phyloP scores from a whole-genome alignment of 163 green algal genomes.

The Chlorella variabilis region DNA sequence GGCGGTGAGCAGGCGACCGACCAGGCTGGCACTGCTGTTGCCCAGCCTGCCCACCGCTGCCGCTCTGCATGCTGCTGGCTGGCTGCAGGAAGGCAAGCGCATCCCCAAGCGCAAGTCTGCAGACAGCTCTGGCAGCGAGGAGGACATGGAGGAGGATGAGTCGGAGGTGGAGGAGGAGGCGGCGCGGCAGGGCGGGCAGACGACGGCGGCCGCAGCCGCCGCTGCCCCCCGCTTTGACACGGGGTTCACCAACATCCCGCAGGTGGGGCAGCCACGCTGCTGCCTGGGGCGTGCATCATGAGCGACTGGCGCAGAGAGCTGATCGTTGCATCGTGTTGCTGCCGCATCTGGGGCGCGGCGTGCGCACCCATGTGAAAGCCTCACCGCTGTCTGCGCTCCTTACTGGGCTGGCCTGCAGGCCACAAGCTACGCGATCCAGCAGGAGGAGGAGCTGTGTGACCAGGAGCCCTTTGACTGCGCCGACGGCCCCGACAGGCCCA shows the following conservation, averaged over 20 bases:
- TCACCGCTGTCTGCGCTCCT: too few species aligned
- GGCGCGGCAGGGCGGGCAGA: background rate
- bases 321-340: too few species aligned
- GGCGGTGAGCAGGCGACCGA: too few species aligned
- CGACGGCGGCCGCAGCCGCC: background rate
- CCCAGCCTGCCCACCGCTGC: too few species aligned
- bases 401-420: too few species aligned
- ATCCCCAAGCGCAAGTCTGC: background rate
- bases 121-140: background rate
- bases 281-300: background rate
- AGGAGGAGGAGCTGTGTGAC: background rate
- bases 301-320: too few species aligned
- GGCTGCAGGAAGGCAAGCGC: background rate
- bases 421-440: conserved; percentile 31
- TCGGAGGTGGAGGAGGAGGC: background rate
- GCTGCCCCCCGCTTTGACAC: background rate
- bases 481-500: conserved; percentile 12
- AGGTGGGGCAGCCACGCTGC: background rate
- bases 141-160: background rate
- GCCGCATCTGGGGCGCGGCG: too few species aligned
- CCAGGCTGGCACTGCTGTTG: too few species aligned
- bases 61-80: background rate
- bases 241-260: conserved; percentile 11
- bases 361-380: too few species aligned
- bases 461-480: conserved; percentile 24